Evolutionary conservation across 176 grass and related monocot genomes (phyloP).

Genomic region (Pharus latifolius): DNA sequence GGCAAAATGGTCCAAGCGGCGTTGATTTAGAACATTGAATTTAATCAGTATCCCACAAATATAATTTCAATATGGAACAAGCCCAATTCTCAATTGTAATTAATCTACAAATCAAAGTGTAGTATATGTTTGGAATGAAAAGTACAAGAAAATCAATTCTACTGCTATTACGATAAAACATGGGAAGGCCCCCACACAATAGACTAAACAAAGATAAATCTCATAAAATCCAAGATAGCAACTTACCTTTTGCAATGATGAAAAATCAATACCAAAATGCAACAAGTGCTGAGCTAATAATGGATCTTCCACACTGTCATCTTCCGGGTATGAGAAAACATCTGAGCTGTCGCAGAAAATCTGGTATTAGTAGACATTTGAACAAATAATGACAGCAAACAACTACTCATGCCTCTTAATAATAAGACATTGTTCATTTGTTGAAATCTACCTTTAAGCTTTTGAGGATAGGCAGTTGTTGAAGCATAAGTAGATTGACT

Average conservation of each 20-base stretch:
- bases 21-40: background rate
- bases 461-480: no score
- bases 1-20: background rate
- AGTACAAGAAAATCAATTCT: background rate
- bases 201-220: background rate
- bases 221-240: background rate
- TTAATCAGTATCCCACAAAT: background rate
- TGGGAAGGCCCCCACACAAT: background rate
- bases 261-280: constrained; percentile 96
- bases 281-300: constrained; percentile 90
- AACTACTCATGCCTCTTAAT: background rate
- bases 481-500: no score
- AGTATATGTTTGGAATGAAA: background rate
- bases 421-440: no score
- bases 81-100: background rate
- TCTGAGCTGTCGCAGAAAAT: constrained; percentile 86
- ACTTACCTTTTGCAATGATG: constrained; percentile 93
- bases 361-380: constrained; percentile 23
- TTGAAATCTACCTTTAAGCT: no score
- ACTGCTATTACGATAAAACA: background rate
- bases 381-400: background rate
- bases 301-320: constrained; percentile 91
- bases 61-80: background rate
- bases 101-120: background rate
- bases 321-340: constrained; percentile 98